Conservation (phyloP, 805 yeast genomes). For the Zygoascus biomembranicola region DNA sequence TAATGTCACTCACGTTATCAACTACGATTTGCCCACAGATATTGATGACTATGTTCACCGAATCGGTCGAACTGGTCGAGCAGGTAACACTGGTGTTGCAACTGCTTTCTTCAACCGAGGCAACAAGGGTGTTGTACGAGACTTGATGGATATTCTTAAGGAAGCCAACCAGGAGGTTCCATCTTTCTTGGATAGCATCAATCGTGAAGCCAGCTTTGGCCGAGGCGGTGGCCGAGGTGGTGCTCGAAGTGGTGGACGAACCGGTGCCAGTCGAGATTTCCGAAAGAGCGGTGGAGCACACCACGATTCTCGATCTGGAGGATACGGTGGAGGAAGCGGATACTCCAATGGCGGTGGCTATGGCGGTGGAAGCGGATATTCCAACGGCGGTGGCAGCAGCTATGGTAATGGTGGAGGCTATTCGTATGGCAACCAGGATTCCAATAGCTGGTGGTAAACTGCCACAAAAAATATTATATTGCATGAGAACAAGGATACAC, state of each 20-base stretch:
- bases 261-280: conserved; percentile 40
- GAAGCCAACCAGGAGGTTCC: conserved; percentile 99
- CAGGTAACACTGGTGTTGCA: conserved; percentile 98
- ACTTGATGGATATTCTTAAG: conserved; percentile 71
- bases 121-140: conserved; percentile 83
- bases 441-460: conserved; percentile 17
- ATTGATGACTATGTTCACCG: conserved; percentile 98
- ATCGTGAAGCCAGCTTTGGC: conserved; percentile 59
- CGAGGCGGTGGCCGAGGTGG: conserved; percentile 52
- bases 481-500: conserved; percentile 1
- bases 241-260: conserved; percentile 35
- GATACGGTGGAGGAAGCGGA: conserved; percentile 13
- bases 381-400: not conserved
- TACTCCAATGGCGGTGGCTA: conserved; percentile 14
- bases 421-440: conserved; percentile 17
- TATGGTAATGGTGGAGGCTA: conserved; percentile 20
- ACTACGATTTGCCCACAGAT: conserved; percentile 94
- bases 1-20: conserved; percentile 94
- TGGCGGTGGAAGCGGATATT: conserved; percentile 17
- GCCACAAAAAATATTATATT: not conserved
- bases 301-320: conserved; percentile 17
- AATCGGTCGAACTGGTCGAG: conserved; percentile 99
- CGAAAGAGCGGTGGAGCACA: conserved; percentile 35
- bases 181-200: conserved; percentile 67
- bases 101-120: conserved; percentile 97